phyloP scores from a whole-genome alignment of 176 grass and related monocot species.

The Avena atlantica region DNA sequence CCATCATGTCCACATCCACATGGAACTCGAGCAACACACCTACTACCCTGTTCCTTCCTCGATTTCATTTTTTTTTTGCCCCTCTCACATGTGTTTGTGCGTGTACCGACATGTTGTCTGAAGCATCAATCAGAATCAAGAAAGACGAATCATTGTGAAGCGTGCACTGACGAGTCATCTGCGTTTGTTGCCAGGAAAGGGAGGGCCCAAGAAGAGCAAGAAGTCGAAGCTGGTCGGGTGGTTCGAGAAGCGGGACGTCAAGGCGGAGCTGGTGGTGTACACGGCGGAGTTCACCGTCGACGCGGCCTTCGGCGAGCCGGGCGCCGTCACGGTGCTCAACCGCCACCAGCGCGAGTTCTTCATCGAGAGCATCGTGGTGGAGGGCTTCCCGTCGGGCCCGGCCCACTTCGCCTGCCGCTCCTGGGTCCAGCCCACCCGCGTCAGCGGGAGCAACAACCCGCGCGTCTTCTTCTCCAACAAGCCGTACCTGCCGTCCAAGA shows the following conservation, averaged over 20 bases:
- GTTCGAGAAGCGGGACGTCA: constrained; percentile 89
- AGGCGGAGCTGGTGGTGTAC: constrained; percentile 78
- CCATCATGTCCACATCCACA: constrained; percentile 47
- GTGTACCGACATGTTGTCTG: neutral
- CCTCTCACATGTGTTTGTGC: neutral
- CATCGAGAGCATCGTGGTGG: constrained; percentile 83
- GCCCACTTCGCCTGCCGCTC: constrained; percentile 84
- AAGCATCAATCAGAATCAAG: constrained; percentile 8
- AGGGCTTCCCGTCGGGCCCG: constrained; percentile 67
- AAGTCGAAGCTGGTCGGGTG: constrained; percentile 59
- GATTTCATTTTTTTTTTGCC: constrained; percentile 25
- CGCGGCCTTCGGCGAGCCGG: constrained; percentile 75
- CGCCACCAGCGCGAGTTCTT: constrained; percentile 81
- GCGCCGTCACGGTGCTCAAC: constrained; percentile 82
- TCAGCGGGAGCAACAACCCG: constrained; percentile 29
- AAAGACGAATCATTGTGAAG: neutral
- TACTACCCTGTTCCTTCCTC: neutral
- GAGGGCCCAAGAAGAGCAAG: constrained; percentile 62
- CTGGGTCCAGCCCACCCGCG: constrained; percentile 69
- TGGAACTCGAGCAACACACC: constrained; percentile 32
- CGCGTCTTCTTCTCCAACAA: constrained; percentile 87
- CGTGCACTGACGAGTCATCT: neutral
- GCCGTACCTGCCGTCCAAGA: constrained; percentile 86
- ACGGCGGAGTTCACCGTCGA: constrained; percentile 83
- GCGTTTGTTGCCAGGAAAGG: constrained; percentile 41